phyloP scores from a whole-genome alignment of 768 basidiomycete genomes.

The Cyclocybe cylindracea region DNA sequence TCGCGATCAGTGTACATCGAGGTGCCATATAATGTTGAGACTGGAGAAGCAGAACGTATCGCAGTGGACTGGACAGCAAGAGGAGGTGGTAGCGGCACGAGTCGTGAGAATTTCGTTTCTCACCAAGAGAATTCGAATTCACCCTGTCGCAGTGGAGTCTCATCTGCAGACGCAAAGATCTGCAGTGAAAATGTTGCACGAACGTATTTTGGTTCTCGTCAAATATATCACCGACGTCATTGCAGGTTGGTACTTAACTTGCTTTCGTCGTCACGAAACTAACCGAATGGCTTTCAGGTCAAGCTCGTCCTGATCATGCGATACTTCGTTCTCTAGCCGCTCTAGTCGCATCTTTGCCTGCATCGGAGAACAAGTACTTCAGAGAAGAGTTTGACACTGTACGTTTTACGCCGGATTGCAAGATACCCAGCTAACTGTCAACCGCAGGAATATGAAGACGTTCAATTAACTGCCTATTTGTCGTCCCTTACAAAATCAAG shows the following conservation, averaged over 20 bases:
- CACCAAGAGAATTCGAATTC: slow-evolving; percentile 2
- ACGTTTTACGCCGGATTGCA: slow-evolving; percentile 16
- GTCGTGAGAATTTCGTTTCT: slow-evolving; percentile 48
- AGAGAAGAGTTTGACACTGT: slow-evolving; percentile 89
- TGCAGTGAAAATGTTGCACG: slow-evolving; percentile 95
- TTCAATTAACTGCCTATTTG: slow-evolving; percentile 88
- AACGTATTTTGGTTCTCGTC: slow-evolving; percentile 84
- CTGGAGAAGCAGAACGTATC: slow-evolving; percentile 97
- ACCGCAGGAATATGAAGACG: slow-evolving; percentile 92
- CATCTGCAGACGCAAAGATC: slow-evolving; percentile 91
- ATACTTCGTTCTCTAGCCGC: slow-evolving; percentile 84
- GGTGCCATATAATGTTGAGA: slow-evolving; percentile 87
- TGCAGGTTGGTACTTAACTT: slow-evolving; percentile 52
- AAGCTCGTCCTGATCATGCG: slow-evolving; percentile 75
- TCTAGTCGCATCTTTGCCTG: slow-evolving; percentile 84
- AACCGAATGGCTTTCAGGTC: slow-evolving; percentile 43
- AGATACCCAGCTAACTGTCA: not conserved
- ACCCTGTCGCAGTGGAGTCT: slow-evolving; percentile 68
- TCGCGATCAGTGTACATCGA: slow-evolving; percentile 82
- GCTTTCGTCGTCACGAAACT: slow-evolving; percentile 1
- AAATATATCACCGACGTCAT: slow-evolving; percentile 81
- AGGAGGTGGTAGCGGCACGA: slow-evolving; percentile 81
- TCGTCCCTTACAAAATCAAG: slow-evolving; percentile 88
- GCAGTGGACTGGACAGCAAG: slow-evolving; percentile 95
- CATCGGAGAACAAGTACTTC: slow-evolving; percentile 81